Evolutionary conservation across 2,329 filamentous ascomycete species (phyloP).

Genomic region (Coniochaeta prunicola): DNA sequence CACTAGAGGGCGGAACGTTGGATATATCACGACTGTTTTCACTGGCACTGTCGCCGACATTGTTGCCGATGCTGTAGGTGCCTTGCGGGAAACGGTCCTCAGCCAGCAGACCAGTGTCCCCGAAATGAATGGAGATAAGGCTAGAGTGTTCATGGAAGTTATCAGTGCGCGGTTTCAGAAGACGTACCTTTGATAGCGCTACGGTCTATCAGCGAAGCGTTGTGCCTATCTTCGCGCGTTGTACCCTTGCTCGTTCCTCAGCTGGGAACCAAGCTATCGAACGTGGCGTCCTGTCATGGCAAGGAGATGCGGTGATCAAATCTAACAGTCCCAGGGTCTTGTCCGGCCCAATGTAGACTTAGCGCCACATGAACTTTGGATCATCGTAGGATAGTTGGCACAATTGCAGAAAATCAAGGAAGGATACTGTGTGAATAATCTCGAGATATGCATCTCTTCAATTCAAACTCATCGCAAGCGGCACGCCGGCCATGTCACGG

Average conservation of each 20-base stretch:
- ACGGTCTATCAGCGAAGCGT: no score
- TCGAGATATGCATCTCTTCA: background rate
- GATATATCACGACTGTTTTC: background rate
- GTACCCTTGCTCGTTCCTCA: no score
- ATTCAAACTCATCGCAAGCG: background rate
- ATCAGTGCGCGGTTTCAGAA: background rate
- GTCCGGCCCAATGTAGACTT: no score
- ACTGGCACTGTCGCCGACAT: no score
- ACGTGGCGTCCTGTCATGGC: no score
- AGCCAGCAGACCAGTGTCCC: background rate
- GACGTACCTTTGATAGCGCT: background rate
- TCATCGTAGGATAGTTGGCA: background rate
- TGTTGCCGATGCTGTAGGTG: no score
- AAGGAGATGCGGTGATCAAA: no score
- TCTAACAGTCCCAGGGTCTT: no score
- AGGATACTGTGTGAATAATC: background rate
- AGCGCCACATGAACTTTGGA: no score
- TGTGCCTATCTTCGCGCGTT: no score
- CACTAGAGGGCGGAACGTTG: background rate
- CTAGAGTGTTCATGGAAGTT: background rate
- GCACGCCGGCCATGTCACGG: background rate
- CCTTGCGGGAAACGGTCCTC: no score
- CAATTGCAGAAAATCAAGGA: background rate
- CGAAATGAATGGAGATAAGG: background rate
- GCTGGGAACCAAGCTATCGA: no score